These are phyloP conservation scores for Aschersonia sp. DNA, from an alignment of 2,329 filamentous ascomycete genomes.

Conservation along the genomic window DNA sequence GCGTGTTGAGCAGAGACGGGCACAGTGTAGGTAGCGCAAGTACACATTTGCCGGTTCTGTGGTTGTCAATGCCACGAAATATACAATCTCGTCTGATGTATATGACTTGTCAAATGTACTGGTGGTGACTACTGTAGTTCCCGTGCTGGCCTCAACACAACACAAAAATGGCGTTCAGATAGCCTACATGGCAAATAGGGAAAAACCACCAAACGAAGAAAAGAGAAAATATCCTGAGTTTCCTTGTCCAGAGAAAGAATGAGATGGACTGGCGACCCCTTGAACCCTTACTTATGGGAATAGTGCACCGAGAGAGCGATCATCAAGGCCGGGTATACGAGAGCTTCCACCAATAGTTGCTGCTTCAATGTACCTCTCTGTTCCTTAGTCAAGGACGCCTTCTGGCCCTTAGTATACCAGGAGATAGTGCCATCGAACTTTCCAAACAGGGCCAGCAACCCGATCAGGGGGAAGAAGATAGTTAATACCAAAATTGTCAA, in stretches of 20 bases:
- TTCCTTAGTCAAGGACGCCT: constrained; percentile 18
- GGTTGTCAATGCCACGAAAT: too few relatives aligned
- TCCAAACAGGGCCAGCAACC: constrained; percentile 27
- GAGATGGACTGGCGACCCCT: not conserved
- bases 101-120: too few relatives aligned
- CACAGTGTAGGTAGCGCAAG: too few relatives aligned
- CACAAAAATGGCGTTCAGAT: too few relatives aligned
- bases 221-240: not conserved
- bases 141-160: too few relatives aligned
- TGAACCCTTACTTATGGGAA: constrained; percentile 7
- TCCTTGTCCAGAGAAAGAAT: not conserved
- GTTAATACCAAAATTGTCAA: constrained; percentile 21
- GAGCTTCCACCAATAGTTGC: constrained; percentile 22
- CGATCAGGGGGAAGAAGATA: constrained; percentile 30
- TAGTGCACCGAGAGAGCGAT: constrained; percentile 17
- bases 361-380: constrained; percentile 17
- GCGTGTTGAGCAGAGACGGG: too few relatives aligned
- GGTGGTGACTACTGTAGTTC: too few relatives aligned
- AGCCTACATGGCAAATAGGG: not conserved
- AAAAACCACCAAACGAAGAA: not conserved
- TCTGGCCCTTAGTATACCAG: constrained; percentile 34
- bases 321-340: constrained; percentile 18
- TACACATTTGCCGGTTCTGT: too few relatives aligned
- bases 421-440: constrained; percentile 29
- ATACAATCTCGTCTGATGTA: too few relatives aligned